Evolutionary conservation across 1,284 basidiomycete species (phyloP), one percentile per base, ranked within the genome.

Genomic region (Porogramme epimiltina): DNA sequence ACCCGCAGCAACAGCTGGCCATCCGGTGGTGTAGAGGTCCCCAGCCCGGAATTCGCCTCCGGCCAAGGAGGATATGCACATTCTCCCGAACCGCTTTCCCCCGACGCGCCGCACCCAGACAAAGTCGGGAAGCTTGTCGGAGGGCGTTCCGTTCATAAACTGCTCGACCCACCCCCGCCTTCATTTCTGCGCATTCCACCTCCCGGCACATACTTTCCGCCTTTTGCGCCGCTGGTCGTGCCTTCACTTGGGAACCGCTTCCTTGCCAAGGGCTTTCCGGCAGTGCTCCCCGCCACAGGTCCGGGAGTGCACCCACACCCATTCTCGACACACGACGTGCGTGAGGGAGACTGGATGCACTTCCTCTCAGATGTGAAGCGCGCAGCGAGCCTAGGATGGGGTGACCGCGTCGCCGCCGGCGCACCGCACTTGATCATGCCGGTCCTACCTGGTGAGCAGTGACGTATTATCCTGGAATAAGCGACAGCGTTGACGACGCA

Each of bases 301-400:
- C 11, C 38, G 13, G 15, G 28, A 31, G 8, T 6, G 28, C 28
- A 8, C 28, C 67, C 66, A 3, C 74, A 77, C 58, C 73, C 73
- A 2, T 76, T 77, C 49, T 45, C 49, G 2, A 59, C 64, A 24
- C 69, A 72, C 55, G 73, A 75, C 57, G 62, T 77, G 8, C 58
- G 46, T 8, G 66, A 75, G 56, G 54, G 49, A 4, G 74, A 77
- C 57, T 77, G 75, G 74, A 26, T 3, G 13, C 25, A 36, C 10
- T 62, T 63, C 41, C 8, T 64, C 26, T 37, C 31, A 18, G 54
- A 61, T 23, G 42, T 62, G 24, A 56, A 49, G 28, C 28, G 28
- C 28, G 28, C 28, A 31, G 28, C 28, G 8, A 31, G 28, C 28
- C 28, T 31, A 8, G 28, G 28, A 6, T 31, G 28, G 28, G 28